phyloP scores from a whole-genome alignment of 2,329 filamentous ascomycete species.

The Lachnellula cervina region DNA sequence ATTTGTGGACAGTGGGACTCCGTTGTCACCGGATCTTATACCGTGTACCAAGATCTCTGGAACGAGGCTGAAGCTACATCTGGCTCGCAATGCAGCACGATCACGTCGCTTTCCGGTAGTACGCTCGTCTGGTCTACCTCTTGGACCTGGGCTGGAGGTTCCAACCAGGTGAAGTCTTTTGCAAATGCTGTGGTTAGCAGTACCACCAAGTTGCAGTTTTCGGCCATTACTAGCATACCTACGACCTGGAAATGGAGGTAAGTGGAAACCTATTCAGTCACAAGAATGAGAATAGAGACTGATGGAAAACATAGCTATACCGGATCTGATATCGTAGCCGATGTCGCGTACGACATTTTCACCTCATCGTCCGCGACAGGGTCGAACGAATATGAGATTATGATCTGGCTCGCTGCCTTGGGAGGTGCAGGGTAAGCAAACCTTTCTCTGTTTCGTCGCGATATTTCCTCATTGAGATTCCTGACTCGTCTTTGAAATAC shows the following conservation, averaged over 20 bases:
- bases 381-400: slow-evolving; percentile 52
- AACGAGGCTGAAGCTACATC: slow-evolving; percentile 29
- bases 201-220: slow-evolving; percentile 35
- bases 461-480: no score
- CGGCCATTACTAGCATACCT: slow-evolving; percentile 34
- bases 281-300: background rate
- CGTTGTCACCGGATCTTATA: slow-evolving; percentile 31
- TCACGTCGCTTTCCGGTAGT: slow-evolving; percentile 32
- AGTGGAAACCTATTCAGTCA: slow-evolving; percentile 9
- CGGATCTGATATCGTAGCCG: slow-evolving; percentile 44
- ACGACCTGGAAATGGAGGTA: slow-evolving; percentile 38
- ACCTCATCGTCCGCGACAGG: slow-evolving; percentile 41
- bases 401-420: slow-evolving; percentile 57
- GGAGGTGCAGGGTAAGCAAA: slow-evolving; percentile 42
- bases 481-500: no score
- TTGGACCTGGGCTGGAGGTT: slow-evolving; percentile 37
- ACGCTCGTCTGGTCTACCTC: slow-evolving; percentile 36
- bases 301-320: slow-evolving; percentile 36
- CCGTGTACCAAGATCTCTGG: slow-evolving; percentile 35
- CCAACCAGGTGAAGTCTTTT: slow-evolving; percentile 37
- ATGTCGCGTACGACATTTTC: slow-evolving; percentile 60
- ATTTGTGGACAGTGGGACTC: slow-evolving; percentile 25
- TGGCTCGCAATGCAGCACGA: slow-evolving; percentile 36
- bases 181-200: slow-evolving; percentile 35
- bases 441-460: no score